Conservation (phyloP, 2,329 filamentous ascomycete species). For the Ophiostoma fasciatum region DNA sequence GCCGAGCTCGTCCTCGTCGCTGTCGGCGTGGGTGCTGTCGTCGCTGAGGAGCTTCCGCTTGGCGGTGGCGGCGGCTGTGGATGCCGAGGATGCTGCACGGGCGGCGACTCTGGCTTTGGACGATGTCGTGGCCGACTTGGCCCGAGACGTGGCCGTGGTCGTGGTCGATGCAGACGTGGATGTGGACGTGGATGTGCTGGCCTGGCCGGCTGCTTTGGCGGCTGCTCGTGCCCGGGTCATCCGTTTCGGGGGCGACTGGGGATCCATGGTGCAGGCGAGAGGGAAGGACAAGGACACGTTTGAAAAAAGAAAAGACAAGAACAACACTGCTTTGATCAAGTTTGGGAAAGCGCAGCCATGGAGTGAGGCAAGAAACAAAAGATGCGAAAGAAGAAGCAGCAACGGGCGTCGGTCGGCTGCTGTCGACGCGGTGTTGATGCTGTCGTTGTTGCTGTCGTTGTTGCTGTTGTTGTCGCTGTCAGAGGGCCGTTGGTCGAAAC, state of each 20-base stretch:
- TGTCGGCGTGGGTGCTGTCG: constrained; percentile 29
- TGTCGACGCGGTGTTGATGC: not conserved
- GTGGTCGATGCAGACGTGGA: constrained; percentile 12
- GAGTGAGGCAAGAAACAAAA: not conserved
- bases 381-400: not conserved
- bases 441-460: not conserved
- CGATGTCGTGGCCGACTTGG: constrained; percentile 30
- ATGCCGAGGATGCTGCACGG: constrained; percentile 21
- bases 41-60: constrained; percentile 43
- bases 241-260: constrained; percentile 15
- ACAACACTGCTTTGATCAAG: not conserved
- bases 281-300: not conserved
- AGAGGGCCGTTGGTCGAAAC: too few relatives aligned
- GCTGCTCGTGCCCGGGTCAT: constrained; percentile 25
- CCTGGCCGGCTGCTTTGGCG: constrained; percentile 23
- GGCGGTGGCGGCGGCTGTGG: constrained; percentile 19
- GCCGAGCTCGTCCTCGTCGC: constrained; percentile 20
- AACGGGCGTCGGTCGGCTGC: not conserved
- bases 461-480: too few relatives aligned
- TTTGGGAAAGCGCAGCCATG: not conserved
- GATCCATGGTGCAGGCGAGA: constrained; percentile 12
- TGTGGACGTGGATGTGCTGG: constrained; percentile 11
- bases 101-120: constrained; percentile 34
- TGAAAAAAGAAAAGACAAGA: not conserved
- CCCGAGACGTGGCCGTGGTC: too few relatives aligned